Evolutionary conservation across 2,329 filamentous ascomycete genomes (phyloP), one percentile per base, ranked within the genome.

Genomic region (Diaporthe aspalathi): DNA sequence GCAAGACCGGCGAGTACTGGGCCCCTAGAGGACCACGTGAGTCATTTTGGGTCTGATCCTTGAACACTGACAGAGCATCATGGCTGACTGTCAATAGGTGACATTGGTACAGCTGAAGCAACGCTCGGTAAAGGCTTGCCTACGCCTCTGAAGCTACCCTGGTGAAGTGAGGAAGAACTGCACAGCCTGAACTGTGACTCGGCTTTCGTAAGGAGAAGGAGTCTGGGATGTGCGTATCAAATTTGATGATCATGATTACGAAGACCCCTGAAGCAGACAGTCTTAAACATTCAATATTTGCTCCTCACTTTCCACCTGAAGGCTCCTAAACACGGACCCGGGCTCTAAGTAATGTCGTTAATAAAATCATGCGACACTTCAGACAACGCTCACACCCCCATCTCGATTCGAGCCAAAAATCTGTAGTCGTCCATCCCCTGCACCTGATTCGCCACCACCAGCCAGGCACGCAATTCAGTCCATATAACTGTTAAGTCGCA

Each of bases 1-100:
- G 82, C 75, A 91, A 90, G 80, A 91, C 90, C 6, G 92, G 92
- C 9, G 83, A 93, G 80, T 93, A 89, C 75, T 94, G 92, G 92
- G 92, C 92, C 43, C 92, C 92, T 2, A 84, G 91, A 74, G 92
- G 92, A 74, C 86, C 91, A 70, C 82, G 90, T 91, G 81, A 67
- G 52, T 63, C n/a, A 1, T 7, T 50, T n/a, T n/a, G 1, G 6
- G 14, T 11, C 38, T n/a, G 17, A 29, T 4, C 5, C n/a, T 14
- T 12, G 14, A 24, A 32, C 22, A 5, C 6, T 40, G 1, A 35
- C 7, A 62, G 49, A 38, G 69, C 65, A 35, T 24, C 60, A 56
- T 29, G 67, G 17, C 68, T 73, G 14, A 73, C 62, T 17, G 16
- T 24, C 9, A 12, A 3, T 29, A 73, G 72, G 72, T 56, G 91